Percentiles rank a stretch among this genome's conserved stretches.
Evolutionary conservation across 257 asterid species (phyloP).

Genomic region (Apocynum venetum): DNA sequence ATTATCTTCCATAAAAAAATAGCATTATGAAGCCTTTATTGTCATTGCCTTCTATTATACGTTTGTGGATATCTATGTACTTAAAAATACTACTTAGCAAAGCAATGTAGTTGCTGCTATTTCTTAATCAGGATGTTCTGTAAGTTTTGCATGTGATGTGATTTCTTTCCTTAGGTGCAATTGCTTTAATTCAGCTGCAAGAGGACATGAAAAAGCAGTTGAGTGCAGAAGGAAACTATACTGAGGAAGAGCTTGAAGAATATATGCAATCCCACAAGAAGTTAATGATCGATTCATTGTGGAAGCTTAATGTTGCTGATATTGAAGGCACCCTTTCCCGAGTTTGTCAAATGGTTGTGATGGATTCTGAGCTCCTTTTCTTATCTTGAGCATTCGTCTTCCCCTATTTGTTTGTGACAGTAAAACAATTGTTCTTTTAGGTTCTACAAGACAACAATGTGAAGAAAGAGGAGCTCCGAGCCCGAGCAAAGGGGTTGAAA

Average conservation of each 20-base stretch:
- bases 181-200: constrained; percentile 93
- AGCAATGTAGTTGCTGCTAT: not conserved
- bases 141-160: not conserved
- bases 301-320: constrained; percentile 99
- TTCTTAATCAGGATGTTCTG: not conserved
- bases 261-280: constrained; percentile 93
- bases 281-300: constrained; percentile 89
- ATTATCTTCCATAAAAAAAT: not conserved
- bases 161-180: constrained; percentile 57
- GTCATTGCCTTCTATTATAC: not conserved
- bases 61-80: not conserved
- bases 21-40: not conserved
- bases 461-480: constrained; percentile 90
- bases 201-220: constrained; percentile 93
- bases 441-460: constrained; percentile 77
- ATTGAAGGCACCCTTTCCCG: constrained; percentile 90
- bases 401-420: constrained; percentile 15
- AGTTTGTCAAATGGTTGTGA: constrained; percentile 91
- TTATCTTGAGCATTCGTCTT: not conserved
- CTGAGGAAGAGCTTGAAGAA: constrained; percentile 89
- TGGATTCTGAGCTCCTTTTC: constrained; percentile 11
- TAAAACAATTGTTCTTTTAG: constrained; percentile 33
- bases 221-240: constrained; percentile 77
- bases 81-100: not conserved
- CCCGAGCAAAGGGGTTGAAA: constrained; percentile 93